phyloP scores from a whole-genome alignment of 345 rosid genomes.

The Ricinus communis region DNA sequence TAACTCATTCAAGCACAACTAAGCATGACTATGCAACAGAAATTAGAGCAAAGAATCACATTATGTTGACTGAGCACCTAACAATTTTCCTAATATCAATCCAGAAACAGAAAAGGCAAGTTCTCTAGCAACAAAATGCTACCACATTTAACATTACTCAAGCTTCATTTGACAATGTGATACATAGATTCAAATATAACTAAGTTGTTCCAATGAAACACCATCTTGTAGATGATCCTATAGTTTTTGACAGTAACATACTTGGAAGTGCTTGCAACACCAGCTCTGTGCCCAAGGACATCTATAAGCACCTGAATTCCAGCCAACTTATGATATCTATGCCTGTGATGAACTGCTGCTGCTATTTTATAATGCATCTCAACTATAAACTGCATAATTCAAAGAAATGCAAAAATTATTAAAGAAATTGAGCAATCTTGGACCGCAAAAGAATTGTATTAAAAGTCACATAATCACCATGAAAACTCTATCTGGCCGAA shows the following conservation, averaged over 20 bases:
- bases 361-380: slow-evolving; percentile 81
- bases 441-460: not conserved
- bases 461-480: slow-evolving; percentile 53
- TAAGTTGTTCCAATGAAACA: not conserved
- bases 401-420: slow-evolving; percentile 16
- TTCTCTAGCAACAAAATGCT: not conserved
- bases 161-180: no score
- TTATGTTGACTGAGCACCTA: not conserved
- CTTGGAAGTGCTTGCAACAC: slow-evolving; percentile 75
- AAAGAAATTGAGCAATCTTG: slow-evolving; percentile 13
- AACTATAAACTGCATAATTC: slow-evolving; percentile 61
- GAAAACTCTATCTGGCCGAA: slow-evolving; percentile 90
- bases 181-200: not conserved
- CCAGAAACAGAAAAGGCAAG: not conserved
- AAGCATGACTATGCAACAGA: not conserved
- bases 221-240: not conserved
- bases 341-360: slow-evolving; percentile 78
- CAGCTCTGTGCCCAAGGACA: slow-evolving; percentile 75
- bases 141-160: not conserved
- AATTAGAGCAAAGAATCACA: not conserved
- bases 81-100: no score
- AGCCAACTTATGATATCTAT: slow-evolving; percentile 70
- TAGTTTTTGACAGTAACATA: slow-evolving; percentile 14
- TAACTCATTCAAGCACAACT: not conserved
- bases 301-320: slow-evolving; percentile 75